Evolutionary conservation across 192 early-diverging fungal species (phyloP), one percentile per base, ranked within the genome.

Genomic region (Kickxella alabastrina): DNA sequence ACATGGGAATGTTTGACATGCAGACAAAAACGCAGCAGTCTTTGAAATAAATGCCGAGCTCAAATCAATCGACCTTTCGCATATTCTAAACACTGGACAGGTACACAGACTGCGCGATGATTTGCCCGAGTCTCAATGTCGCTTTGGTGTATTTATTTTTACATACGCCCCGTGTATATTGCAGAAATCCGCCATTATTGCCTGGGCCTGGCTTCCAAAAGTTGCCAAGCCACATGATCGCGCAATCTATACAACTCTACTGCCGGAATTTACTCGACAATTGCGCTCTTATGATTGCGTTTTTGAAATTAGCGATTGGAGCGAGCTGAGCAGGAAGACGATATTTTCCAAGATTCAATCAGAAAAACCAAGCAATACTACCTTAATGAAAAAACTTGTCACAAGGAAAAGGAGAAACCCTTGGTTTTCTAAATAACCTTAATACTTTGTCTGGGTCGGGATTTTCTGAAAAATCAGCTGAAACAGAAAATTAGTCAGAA

Each of bases 301-400:
- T 24, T 49, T 70, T 12, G 45, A 54, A 23, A 49, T 70, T 7
- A 36, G 37, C n/a, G 31, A 70, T 0, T 47, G 54, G 67, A 37
- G 38, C 19, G 50, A 52, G 31, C 58, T 62, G 49, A 52, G 24
- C 22, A 38, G 18, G 14, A 12, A 57, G 10, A 14, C 18, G 8
- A 41, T 57, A 1, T 14, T 49, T 13, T 5, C 24, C 4, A 41
- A 48, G 32, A 45, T 57, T 31, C 46, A 6, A 9, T 18, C n/a
- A 2, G 22, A 40, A 3, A 3, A 40, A 40, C 22, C 39, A 2
- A 5, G 18, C 2, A 40, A 40, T n/a, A n/a, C n/a, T n/a, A n/a
- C n/a, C n/a, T n/a, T n/a, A n/a, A n/a, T n/a, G n/a, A n/a, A n/a
- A n/a, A n/a, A n/a, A n/a, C n/a, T n/a, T n/a, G n/a, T n/a, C n/a